Conservation (phyloP, 164 flowering plant species). For the Liquidambar formosana region DNA sequence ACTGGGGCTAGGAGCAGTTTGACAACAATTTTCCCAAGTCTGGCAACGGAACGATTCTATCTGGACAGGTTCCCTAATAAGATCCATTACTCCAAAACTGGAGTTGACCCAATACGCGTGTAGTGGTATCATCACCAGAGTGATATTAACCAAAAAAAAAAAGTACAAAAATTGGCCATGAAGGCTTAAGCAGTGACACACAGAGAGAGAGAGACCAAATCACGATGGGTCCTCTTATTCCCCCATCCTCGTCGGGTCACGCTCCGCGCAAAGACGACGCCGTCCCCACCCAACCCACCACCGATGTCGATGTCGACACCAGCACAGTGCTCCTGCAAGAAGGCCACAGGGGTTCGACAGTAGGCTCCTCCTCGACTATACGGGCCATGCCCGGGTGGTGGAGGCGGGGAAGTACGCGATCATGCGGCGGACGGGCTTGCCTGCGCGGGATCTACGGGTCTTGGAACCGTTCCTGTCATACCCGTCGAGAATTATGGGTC, state of each 20-base stretch:
- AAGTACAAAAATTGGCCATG: too few relatives aligned
- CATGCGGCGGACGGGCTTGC: constrained; percentile 90
- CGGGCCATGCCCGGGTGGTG: constrained; percentile 69
- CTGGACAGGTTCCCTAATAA: too few relatives aligned
- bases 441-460: constrained; percentile 88
- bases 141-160: too few relatives aligned
- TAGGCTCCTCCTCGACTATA: constrained; percentile 69
- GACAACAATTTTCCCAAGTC: too few relatives aligned
- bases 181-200: background rate
- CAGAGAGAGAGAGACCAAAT: too few relatives aligned
- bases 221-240: constrained; percentile 14
- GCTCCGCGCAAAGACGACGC: constrained; percentile 41
- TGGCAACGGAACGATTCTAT: too few relatives aligned
- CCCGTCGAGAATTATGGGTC: constrained; percentile 82
- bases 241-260: constrained; percentile 3
- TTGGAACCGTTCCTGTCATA: constrained; percentile 85
- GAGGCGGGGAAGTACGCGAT: constrained; percentile 89
- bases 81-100: too few relatives aligned
- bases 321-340: constrained; percentile 40
- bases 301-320: constrained; percentile 4
- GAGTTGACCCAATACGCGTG: too few relatives aligned
- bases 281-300: constrained; percentile 16
- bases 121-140: too few relatives aligned
- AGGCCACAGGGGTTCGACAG: constrained; percentile 56
- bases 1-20: too few relatives aligned